Conservation (phyloP, 2,329 filamentous ascomycete genomes). For the Exophiala viscosa region DNA sequence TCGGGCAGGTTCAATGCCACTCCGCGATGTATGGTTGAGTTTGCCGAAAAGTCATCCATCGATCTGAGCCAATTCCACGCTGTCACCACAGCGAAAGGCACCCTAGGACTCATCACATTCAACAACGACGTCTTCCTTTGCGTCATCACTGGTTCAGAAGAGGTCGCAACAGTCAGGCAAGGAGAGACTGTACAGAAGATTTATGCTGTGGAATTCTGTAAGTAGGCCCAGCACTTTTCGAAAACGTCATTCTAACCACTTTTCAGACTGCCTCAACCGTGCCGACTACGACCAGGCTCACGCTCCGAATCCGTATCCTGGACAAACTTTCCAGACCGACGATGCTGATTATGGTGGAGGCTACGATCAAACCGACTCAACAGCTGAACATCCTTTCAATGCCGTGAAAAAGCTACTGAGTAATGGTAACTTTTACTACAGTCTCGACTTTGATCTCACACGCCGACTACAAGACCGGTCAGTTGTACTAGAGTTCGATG, state of each 20-base stretch:
- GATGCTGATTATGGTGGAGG: constrained; percentile 50
- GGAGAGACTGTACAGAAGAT: constrained; percentile 89
- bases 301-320: constrained; percentile 53
- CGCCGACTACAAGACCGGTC: constrained; percentile 86
- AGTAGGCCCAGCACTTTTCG: constrained; percentile 2
- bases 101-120: constrained; percentile 80
- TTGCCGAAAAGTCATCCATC: constrained; percentile 60
- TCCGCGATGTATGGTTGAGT: constrained; percentile 82
- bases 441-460: constrained; percentile 95
- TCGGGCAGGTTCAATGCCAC: constrained; percentile 22
- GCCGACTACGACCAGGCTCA: constrained; percentile 77
- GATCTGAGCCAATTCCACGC: constrained; percentile 73
- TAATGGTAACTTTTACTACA: constrained; percentile 96
- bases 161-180: constrained; percentile 76
- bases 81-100: constrained; percentile 77
- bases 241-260: constrained; percentile 14
- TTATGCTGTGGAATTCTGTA: constrained; percentile 75
- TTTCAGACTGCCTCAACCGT: constrained; percentile 75
- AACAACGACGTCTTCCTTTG: constrained; percentile 84
- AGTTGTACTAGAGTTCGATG: constrained; percentile 20
- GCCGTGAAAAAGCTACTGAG: constrained; percentile 87
- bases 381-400: constrained; percentile 81
- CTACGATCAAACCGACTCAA: constrained; percentile 62
- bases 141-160: constrained; percentile 74
- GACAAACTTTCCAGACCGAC: constrained; percentile 52